Base-by-base conservation (phyloP, 371 early-diverging fungal species). In the Mucor plumbeus region DNA sequence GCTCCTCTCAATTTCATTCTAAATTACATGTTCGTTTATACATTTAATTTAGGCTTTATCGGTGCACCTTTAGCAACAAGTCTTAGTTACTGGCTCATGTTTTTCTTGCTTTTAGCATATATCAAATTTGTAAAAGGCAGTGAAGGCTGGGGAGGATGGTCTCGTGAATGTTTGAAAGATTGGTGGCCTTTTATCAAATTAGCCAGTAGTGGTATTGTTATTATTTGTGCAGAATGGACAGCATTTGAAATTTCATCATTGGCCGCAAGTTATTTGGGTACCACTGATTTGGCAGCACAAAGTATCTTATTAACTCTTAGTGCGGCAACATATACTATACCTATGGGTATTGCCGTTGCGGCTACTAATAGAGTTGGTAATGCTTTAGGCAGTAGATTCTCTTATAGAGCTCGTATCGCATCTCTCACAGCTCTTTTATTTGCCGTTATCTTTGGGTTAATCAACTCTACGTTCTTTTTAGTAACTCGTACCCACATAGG, bases 81-180 rank as follows among this genome's bases (percentile, higher is more conserved):
- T 15, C 72, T 92, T 40, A 90, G 92, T 14, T 91, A 93, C 74
- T 90, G 88, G 87, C 72, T 92, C 58, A 86, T 91, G 73, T 77
- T 91, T 21, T 26, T 81, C 7, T 59, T 91, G 8, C 68, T 91
- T 3, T 40, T 91, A 8, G 35, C 83, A 10, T 97, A 96, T 59
- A 84, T 89, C 31, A 67, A 74, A 47, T 90, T 76, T 68, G 79
- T 94, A 57, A 79, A 84, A 17, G 96, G 95, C 1, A 73, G 81
- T 13, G 81, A 85, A 33, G 85, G 87, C 4, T 97, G 95, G 95
- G 94, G 93, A 31, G 96, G 95, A 8, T 95, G 94, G 92, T 87
- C 90, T 7, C 75, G 84, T 17, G 89, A 88, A 55, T 86, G 90
- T 8, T 72, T 94, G 31, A 73, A 74, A 47, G 83, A 81, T 6